Evolutionary conservation across 345 rosid genomes (phyloP).

Genomic region (Trapa incisa): DNA sequence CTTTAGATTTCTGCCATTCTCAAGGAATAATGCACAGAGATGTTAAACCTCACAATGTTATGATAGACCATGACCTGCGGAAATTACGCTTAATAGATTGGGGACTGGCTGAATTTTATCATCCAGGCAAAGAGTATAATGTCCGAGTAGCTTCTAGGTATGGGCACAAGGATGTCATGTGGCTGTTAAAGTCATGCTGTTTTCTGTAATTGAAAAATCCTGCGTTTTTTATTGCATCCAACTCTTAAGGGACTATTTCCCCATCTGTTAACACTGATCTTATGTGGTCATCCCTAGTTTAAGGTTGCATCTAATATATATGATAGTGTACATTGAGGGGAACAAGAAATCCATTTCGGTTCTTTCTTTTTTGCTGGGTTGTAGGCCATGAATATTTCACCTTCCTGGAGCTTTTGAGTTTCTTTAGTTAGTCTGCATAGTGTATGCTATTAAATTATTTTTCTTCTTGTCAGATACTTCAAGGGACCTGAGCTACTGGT

Average conservation of each 20-base stretch:
- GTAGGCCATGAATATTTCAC: background rate
- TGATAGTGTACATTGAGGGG: background rate
- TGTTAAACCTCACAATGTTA: slow-evolving; percentile 80
- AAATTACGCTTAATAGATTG: slow-evolving; percentile 76
- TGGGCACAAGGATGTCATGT: background rate
- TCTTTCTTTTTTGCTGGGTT: background rate
- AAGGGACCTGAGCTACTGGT: slow-evolving; percentile 97
- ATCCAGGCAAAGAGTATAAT: slow-evolving; percentile 72
- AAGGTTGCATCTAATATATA: background rate
- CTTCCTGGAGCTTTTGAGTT: background rate
- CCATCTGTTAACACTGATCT: background rate
- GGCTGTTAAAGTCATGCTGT: background rate
- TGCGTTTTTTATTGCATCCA: background rate
- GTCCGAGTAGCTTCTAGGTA: slow-evolving; percentile 88
- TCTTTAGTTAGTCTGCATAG: background rate
- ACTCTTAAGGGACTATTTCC: background rate
- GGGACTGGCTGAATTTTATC: slow-evolving; percentile 88
- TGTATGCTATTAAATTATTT: background rate
- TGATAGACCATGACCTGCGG: slow-evolving; percentile 83
- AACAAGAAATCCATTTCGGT: background rate
- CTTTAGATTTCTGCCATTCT: slow-evolving; percentile 71
- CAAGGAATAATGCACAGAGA: slow-evolving; percentile 89
- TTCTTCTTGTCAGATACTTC: slow-evolving; percentile 43
- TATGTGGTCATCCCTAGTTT: background rate
- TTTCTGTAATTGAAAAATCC: background rate